A percentile compares a stretch with the other conserved stretches of the same genome.
These are phyloP conservation scores for Mrakia hoshinonis DNA, from an alignment of 768 basidiomycete species.

Conservation along the genomic window DNA sequence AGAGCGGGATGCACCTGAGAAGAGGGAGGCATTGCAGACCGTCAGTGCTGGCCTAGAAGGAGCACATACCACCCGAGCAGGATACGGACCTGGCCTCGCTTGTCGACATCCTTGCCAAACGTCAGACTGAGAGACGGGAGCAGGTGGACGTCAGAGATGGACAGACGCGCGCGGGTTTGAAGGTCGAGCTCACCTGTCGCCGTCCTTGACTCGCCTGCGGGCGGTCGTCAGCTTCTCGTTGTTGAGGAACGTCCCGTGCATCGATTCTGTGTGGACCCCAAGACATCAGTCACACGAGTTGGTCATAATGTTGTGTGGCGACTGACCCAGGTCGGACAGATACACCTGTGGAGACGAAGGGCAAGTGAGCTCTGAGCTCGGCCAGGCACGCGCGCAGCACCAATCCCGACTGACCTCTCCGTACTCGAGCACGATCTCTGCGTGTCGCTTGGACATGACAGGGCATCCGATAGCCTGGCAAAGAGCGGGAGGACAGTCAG, in stretches of 20 bases:
- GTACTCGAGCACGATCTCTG: not conserved
- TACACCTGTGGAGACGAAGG: not conserved
- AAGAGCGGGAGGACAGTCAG: not conserved
- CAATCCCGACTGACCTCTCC: not conserved
- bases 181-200: not conserved
- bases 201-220: not conserved
- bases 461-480: not conserved
- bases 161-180: not conserved
- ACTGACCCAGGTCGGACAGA: not conserved
- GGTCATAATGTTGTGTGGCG: no score
- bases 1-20: not conserved
- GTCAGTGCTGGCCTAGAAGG: not conserved
- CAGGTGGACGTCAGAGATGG: not conserved
- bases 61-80: not conserved
- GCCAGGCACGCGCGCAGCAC: not conserved
- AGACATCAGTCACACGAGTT: not conserved
- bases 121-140: not conserved
- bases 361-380: not conserved
- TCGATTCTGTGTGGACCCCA: not conserved
- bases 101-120: slow-evolving; percentile 11
- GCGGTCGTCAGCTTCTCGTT: not conserved
- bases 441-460: slow-evolving; percentile 3
- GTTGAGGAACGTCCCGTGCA: slow-evolving; percentile 1
- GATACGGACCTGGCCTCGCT: not conserved
- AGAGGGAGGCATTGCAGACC: not conserved